Conservation (phyloP, 2,329 filamentous ascomycete genomes). For the Aspergillaceae sp. region DNA sequence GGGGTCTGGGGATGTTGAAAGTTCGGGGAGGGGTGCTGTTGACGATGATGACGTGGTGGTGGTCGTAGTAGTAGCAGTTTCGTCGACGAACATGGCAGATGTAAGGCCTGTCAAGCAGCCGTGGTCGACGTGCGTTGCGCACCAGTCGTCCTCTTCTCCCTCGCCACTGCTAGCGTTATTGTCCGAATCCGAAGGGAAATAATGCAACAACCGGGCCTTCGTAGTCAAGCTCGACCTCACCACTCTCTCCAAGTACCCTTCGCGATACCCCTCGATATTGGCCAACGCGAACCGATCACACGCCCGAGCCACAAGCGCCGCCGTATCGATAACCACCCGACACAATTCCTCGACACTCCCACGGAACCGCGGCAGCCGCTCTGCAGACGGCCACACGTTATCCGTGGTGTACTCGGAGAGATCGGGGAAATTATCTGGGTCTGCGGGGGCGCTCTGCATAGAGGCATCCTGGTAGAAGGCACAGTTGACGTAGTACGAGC, state of each 20-base stretch:
- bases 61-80: conserved; percentile 36
- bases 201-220: conserved; percentile 86
- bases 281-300: conserved; percentile 77
- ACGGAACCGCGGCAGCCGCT: conserved; percentile 66
- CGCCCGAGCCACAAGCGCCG: conserved; percentile 77
- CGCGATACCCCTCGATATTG: conserved; percentile 67
- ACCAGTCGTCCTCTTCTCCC: conserved; percentile 76
- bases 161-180: conserved; percentile 2
- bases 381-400: conserved; percentile 74
- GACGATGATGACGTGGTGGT: no score
- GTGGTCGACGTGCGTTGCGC: conserved; percentile 68
- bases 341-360: conserved; percentile 67
- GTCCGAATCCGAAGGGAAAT: conserved; percentile 55
- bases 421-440: conserved; percentile 33
- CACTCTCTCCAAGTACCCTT: conserved; percentile 75
- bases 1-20: conserved; percentile 69
- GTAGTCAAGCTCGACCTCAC: conserved; percentile 79
- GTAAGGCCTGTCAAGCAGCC: conserved; percentile 91
- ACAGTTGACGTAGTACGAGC: conserved; percentile 57
- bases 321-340: conserved; percentile 77
- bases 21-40: conserved; percentile 51
- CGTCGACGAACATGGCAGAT: conserved; percentile 92
- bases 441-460: conserved; percentile 30
- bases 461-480: conserved; percentile 41
- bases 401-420: conserved; percentile 84